These are phyloP conservation scores for Gossypium thurberi DNA, from an alignment of 345 rosid species.

Conservation along the genomic window DNA sequence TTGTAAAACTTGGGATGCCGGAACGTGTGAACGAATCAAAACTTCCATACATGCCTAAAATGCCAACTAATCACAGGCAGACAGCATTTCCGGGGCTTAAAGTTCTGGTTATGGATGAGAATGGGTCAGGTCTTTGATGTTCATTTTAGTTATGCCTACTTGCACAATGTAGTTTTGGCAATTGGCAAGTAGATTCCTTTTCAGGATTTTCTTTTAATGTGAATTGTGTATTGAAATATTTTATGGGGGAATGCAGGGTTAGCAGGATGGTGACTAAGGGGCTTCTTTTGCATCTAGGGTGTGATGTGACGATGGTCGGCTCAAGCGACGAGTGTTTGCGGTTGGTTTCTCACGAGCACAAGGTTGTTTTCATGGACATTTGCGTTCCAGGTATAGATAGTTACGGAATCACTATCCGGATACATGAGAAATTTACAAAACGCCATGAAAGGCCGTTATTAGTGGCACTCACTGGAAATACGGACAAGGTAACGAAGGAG, in stretches of 20 bases:
- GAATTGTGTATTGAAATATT: background rate
- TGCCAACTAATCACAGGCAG: constrained; percentile 41
- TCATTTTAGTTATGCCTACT: background rate
- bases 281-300: constrained; percentile 82
- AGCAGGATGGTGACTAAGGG: constrained; percentile 83
- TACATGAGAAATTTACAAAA: constrained; percentile 60
- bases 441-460: constrained; percentile 69
- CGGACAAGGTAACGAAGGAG: constrained; percentile 66
- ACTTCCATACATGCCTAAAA: constrained; percentile 31
- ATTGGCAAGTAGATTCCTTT: background rate
- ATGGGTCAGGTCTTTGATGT: constrained; percentile 47
- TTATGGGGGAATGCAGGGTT: constrained; percentile 37
- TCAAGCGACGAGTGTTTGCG: constrained; percentile 70
- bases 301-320: constrained; percentile 69
- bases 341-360: constrained; percentile 60
- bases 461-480: constrained; percentile 72
- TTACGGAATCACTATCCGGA: constrained; percentile 50
- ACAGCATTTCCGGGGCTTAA: constrained; percentile 72
- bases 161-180: background rate
- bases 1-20: constrained; percentile 69
- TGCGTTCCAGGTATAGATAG: constrained; percentile 44
- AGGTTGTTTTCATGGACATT: constrained; percentile 74
- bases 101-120: constrained; percentile 91
- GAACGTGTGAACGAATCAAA: constrained; percentile 48
- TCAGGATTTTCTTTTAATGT: background rate